These are phyloP conservation scores for Nicotiana attenuata DNA, from an alignment of 257 asterid genomes.

Conservation along the genomic window DNA sequence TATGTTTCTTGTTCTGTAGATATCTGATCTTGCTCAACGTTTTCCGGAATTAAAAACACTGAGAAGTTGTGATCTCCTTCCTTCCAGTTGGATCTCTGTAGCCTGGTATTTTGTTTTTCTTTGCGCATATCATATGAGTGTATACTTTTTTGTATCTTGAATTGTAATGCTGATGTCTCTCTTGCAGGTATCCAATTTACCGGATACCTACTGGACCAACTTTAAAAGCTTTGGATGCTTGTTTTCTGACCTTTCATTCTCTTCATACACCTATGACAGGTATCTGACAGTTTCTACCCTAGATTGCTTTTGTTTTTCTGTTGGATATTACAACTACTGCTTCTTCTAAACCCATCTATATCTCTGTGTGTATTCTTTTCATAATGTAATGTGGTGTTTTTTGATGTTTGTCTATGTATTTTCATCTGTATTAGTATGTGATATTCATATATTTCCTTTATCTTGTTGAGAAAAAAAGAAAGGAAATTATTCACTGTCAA, in stretches of 20 bases:
- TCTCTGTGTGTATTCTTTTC: background rate
- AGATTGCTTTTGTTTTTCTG: background rate
- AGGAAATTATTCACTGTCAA: background rate
- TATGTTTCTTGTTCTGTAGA: slow-evolving; percentile 35
- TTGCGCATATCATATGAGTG: background rate
- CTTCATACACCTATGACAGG: slow-evolving; percentile 80
- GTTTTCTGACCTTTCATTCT: slow-evolving; percentile 87
- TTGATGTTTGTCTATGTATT: background rate
- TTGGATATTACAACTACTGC: background rate
- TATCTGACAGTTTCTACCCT: slow-evolving; percentile 13
- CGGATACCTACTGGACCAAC: slow-evolving; percentile 92
- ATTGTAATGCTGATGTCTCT: background rate
- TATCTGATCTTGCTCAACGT: slow-evolving; percentile 53
- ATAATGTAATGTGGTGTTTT: background rate
- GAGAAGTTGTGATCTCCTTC: slow-evolving; percentile 78
- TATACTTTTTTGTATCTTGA: background rate
- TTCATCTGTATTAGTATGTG: background rate
- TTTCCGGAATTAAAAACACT: slow-evolving; percentile 73
- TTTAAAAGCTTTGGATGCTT: slow-evolving; percentile 83
- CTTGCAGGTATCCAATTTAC: slow-evolving; percentile 90
- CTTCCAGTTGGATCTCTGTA: slow-evolving; percentile 93
- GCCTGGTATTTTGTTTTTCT: slow-evolving; percentile 55
- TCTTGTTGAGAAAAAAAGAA: background rate
- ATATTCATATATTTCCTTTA: background rate
- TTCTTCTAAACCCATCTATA: background rate